These are phyloP conservation scores for Sparassis latifolia DNA, from an alignment of 1,284 basidiomycete species.

Conservation along the genomic window DNA sequence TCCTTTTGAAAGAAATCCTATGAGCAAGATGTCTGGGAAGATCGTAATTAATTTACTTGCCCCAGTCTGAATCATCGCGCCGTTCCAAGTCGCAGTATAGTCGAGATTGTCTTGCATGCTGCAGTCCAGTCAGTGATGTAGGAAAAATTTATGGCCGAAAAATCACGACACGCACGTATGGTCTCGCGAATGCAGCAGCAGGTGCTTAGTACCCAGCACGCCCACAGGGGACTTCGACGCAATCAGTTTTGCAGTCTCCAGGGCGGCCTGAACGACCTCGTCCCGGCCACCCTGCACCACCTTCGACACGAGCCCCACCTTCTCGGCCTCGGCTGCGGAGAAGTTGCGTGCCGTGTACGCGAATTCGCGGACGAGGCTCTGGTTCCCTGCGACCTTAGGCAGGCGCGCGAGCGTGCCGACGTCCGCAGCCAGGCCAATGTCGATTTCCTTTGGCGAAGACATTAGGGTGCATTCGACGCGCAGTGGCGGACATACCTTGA, in stretches of 20 bases:
- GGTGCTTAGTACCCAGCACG: conserved; percentile 74
- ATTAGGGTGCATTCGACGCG: background rate
- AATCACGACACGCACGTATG: conserved; percentile 45
- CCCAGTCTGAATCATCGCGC: conserved; percentile 60
- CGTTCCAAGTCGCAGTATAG: conserved; percentile 79
- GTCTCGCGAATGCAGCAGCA: conserved; percentile 71
- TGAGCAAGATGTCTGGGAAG: background rate
- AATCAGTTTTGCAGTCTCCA: conserved; percentile 63
- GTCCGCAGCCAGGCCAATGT: conserved; percentile 86
- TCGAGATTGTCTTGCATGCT: conserved; percentile 76
- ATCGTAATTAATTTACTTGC: conserved; percentile 32
- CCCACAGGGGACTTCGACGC: conserved; percentile 82
- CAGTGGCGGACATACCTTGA: conserved; percentile 54
- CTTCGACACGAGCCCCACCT: conserved; percentile 73
- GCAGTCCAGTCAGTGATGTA: background rate
- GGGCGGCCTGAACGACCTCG: conserved; percentile 51
- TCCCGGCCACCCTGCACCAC: conserved; percentile 65
- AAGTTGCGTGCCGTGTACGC: conserved; percentile 78
- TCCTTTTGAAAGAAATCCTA: conserved; percentile 14
- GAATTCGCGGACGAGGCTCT: conserved; percentile 74
- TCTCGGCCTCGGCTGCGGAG: conserved; percentile 59
- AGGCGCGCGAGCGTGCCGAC: conserved; percentile 85
- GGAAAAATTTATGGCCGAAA: background rate
- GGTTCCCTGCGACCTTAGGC: conserved; percentile 78
- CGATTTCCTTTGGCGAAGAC: conserved; percentile 63